phyloP scores from a whole-genome alignment of 75 land plant species.

The Pinus taeda region DNA sequence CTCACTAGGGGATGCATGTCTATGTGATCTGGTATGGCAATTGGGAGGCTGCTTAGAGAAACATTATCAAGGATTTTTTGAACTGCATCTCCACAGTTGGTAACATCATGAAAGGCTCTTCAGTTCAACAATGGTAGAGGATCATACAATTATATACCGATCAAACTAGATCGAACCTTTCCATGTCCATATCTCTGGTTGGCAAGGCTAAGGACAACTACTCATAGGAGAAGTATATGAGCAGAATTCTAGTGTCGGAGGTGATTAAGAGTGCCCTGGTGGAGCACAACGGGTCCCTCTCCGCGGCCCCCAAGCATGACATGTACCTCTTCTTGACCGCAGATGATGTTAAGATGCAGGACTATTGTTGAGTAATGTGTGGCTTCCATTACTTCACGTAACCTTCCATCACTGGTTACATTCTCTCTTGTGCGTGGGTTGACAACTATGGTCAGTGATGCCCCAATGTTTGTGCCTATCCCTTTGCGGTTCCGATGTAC shows the following conservation, averaged over 20 bases:
- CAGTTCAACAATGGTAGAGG: too few relatives aligned
- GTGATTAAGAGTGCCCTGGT: slow-evolving; percentile 49
- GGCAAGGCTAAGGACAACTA: slow-evolving; percentile 21
- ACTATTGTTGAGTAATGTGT: slow-evolving; percentile 78
- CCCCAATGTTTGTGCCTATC: slow-evolving; percentile 76
- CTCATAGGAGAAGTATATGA: too few relatives aligned
- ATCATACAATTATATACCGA: too few relatives aligned
- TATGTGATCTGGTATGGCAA: slow-evolving; percentile 77
- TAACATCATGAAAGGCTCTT: too few relatives aligned
- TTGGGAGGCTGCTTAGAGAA: slow-evolving; percentile 35
- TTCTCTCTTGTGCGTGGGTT: slow-evolving; percentile 81
- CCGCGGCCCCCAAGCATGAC: slow-evolving; percentile 56
- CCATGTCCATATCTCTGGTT: slow-evolving; percentile 23
- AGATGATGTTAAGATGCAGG: slow-evolving; percentile 56
- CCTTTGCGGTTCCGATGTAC: slow-evolving; percentile 70
- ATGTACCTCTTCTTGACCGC: slow-evolving; percentile 67
- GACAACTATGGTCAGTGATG: slow-evolving; percentile 71
- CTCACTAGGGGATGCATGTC: slow-evolving; percentile 48
- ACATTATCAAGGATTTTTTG: too few relatives aligned
- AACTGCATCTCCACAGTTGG: too few relatives aligned
- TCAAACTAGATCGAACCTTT: too few relatives aligned
- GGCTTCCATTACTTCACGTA: slow-evolving; percentile 91
- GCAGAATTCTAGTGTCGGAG: slow-evolving; percentile 11
- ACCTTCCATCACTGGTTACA: slow-evolving; percentile 72
- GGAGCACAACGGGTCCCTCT: slow-evolving; percentile 22